phyloP scores from a whole-genome alignment of 441 rosid species.

The Gossypium schwendimanii region DNA sequence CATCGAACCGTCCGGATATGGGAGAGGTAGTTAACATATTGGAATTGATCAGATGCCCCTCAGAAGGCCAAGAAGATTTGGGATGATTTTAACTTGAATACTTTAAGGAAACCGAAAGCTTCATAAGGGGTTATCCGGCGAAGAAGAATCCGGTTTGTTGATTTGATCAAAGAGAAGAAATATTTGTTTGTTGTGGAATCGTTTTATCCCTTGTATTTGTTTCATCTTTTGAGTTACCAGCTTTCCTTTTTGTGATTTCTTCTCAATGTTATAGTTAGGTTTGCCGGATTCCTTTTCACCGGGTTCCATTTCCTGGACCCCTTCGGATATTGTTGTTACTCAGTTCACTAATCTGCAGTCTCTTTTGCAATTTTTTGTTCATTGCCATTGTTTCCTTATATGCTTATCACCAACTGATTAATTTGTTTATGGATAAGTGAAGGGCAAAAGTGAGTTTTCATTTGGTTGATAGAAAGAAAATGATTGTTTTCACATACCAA shows the following conservation, averaged over 20 bases:
- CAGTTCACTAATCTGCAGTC: constrained; percentile 16
- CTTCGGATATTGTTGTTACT: constrained; percentile 20
- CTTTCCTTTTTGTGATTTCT: constrained; percentile 30
- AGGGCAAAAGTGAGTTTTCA: background rate
- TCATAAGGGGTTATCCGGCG: constrained; percentile 47
- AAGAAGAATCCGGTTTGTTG: constrained; percentile 74
- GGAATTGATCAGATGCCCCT: constrained; percentile 86
- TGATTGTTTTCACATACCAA: background rate
- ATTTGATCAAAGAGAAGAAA: constrained; percentile 28
- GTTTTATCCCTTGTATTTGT: constrained; percentile 24
- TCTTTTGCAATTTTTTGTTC: constrained; percentile 1
- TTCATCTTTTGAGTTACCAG: constrained; percentile 23
- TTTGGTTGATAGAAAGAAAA: background rate
- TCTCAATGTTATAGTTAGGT: constrained; percentile 26
- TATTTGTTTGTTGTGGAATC: constrained; percentile 23
- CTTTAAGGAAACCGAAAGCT: constrained; percentile 11
- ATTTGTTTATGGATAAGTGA: background rate
- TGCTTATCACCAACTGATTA: constrained; percentile 1
- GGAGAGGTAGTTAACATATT: constrained; percentile 84
- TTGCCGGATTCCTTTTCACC: constrained; percentile 81
- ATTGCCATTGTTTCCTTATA: constrained; percentile 10
- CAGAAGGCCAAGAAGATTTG: constrained; percentile 71
- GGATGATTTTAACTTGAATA: constrained; percentile 26
- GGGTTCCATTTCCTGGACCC: constrained; percentile 48
- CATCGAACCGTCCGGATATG: constrained; percentile 93